Conservation (phyloP, 169 alveolate genomes). For the Plasmodium gonderi region DNA sequence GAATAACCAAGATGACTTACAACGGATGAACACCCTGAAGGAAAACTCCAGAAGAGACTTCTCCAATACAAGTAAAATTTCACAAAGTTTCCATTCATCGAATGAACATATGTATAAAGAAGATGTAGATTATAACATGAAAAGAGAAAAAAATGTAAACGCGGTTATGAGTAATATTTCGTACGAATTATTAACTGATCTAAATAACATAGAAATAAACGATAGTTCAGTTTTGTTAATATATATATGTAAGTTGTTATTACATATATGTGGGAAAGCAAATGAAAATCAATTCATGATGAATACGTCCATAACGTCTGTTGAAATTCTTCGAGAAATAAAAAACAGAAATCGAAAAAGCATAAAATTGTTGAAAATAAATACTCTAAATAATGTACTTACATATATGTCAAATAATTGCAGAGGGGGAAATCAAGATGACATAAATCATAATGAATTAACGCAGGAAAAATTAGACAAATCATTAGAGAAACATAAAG, state of each 20-base stretch:
- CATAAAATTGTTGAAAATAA: slow-evolving; percentile 56
- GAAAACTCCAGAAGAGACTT: background rate
- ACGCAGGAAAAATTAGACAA: background rate
- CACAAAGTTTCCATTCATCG: slow-evolving; percentile 3
- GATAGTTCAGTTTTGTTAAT: slow-evolving; percentile 38
- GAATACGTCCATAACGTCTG: slow-evolving; percentile 37
- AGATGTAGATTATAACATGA: background rate
- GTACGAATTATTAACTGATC: slow-evolving; percentile 12
- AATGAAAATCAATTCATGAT: background rate
- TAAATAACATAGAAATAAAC: slow-evolving; percentile 39
- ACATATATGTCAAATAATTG: slow-evolving; percentile 17
- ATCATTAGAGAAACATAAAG: slow-evolving; percentile 30
- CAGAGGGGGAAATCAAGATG: background rate
- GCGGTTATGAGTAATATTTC: slow-evolving; percentile 5
- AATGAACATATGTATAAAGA: background rate
- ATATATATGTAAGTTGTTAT: slow-evolving; percentile 17
- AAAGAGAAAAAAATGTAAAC: background rate
- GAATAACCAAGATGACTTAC: background rate
- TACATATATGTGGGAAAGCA: slow-evolving; percentile 8
- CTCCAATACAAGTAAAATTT: slow-evolving; percentile 20
- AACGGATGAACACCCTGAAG: background rate
- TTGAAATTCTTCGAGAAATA: slow-evolving; percentile 55
- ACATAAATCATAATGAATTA: background rate
- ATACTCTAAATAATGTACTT: slow-evolving; percentile 29
- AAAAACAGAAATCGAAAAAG: slow-evolving; percentile 56